These are phyloP conservation scores for Fusarium begoniae DNA, from an alignment of 2,329 filamentous ascomycete genomes.

Conservation along the genomic window DNA sequence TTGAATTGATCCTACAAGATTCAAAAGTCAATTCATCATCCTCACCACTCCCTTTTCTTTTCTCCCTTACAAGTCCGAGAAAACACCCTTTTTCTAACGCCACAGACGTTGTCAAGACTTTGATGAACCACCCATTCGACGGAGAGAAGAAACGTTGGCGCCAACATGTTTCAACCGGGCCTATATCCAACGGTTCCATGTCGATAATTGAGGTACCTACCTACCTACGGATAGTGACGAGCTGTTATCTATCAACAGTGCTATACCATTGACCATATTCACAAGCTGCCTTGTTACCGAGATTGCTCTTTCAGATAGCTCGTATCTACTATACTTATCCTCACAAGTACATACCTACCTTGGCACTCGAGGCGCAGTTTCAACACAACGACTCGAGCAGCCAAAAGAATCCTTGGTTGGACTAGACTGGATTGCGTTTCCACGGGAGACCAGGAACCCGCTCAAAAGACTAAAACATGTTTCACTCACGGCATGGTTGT, in stretches of 20 bases:
- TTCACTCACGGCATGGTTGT: slow-evolving; percentile 13
- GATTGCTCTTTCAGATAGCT: neutral
- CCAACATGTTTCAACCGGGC: slow-evolving; percentile 3
- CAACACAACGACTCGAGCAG: neutral
- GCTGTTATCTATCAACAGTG: neutral
- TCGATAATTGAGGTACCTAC: neutral
- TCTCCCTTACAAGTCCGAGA: slow-evolving; percentile 15
- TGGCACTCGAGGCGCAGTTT: slow-evolving; percentile 1
- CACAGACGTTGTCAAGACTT: slow-evolving; percentile 30
- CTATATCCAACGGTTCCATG: slow-evolving; percentile 17
- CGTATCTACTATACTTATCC: neutral
- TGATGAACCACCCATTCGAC: neutral
- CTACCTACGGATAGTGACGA: neutral
- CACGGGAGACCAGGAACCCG: slow-evolving; percentile 12
- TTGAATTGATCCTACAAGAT: neutral
- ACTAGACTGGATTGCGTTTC: slow-evolving; percentile 29
- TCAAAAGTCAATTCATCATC: neutral
- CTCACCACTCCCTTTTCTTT: slow-evolving; percentile 2
- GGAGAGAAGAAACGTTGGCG: slow-evolving; percentile 9
- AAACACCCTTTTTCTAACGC: slow-evolving; percentile 17
- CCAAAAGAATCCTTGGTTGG: neutral
- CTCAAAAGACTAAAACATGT: slow-evolving; percentile 17
- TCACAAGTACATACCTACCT: neutral
- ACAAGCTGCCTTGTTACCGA: neutral
- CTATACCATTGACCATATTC: neutral